Base-by-base conservation (phyloP, 1,284 basidiomycete species). In the Trametes hirsuta region DNA sequence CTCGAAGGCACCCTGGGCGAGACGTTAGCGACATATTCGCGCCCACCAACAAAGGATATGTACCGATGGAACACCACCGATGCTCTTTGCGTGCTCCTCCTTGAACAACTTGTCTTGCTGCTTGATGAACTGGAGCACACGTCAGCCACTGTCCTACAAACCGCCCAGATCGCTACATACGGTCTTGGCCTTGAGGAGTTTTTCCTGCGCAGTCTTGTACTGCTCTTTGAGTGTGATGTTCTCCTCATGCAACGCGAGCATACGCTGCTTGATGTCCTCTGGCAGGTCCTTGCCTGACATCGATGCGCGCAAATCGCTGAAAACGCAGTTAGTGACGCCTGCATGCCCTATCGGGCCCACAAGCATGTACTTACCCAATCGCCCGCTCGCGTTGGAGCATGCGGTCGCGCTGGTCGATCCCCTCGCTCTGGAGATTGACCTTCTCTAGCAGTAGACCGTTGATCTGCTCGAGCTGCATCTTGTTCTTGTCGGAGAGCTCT, bases 401-500 rank as follows among this genome's bases (percentile, higher is more conserved):
- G 72, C 80, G 85, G 71, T 96, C 94, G 59, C 93, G 81, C 68
- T 94, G 91, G 34, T 87, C 87, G 65, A 96, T 93, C 24, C 91
- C 88, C 48, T 94, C 91, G 65, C 86, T 89, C 74, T 97, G 96
- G 47, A 97, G 75, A 67, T 85, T 92, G 58, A 97, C 90, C 78
- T 98, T 98, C 73, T 98, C 96, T 56, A 97, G 79, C 2, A 98
- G 77, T 39, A 98, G 80, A 5, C 76, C 83, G 67, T 95, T 95
- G 71, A 95, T 86, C 74, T 97, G 94, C 76, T 96, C 94, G 44
- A 95, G 84, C 70, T 96, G 93, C 88, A 95, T 93, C 68, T 88
- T 84, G 72, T 91, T 93, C 81, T 94, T 95, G 67, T 97, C 94
- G 44, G 79, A 78, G 3, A 93, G 79, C 25, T 90, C 87, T 59